Percentiles rank a stretch among this genome's conserved stretches.
Evolutionary conservation across 352 stramenopile genomes (phyloP).

Genomic region (Globisporangium emineosum): DNA sequence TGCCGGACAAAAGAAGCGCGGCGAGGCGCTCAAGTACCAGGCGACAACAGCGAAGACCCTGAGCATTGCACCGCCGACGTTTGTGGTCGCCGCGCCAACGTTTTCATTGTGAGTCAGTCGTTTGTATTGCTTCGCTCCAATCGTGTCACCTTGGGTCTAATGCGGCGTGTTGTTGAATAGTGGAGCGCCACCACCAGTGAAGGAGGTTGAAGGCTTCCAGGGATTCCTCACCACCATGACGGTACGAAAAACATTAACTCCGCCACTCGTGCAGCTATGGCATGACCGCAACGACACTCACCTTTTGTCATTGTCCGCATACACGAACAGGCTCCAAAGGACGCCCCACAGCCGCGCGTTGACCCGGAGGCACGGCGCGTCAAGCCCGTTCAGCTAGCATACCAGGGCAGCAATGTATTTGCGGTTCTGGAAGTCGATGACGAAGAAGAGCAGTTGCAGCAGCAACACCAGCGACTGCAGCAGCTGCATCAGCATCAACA

Average conservation of each 20-base stretch:
- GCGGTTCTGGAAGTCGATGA: conserved; percentile 55
- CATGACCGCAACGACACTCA: neutral
- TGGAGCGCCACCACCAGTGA: conserved; percentile 15
- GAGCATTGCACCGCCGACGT: conserved; percentile 46
- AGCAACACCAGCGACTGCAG: conserved; percentile 21
- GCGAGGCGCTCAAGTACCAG: conserved; percentile 22
- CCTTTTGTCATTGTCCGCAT: no score
- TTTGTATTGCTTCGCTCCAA: neutral
- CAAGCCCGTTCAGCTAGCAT: conserved; percentile 33
- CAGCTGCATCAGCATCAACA: conserved; percentile 11
- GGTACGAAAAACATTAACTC: conserved; percentile 22
- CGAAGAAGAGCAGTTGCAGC: conserved; percentile 24
- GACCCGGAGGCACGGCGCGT: conserved; percentile 24
- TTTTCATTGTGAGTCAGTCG: conserved; percentile 62
- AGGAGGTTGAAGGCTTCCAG: conserved; percentile 65
- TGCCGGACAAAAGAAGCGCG: conserved; percentile 32
- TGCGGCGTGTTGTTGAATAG: conserved; percentile 8
- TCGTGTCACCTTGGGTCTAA: no score
- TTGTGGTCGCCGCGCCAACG: conserved; percentile 58
- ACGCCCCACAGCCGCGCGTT: conserved; percentile 21
- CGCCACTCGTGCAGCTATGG: no score
- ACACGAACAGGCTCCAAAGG: conserved; percentile 31
- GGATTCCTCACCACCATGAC: conserved; percentile 65
- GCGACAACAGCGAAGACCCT: conserved; percentile 21
- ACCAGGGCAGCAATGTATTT: conserved; percentile 54